A percentile compares a stretch with the other conserved stretches of the same genome.
Evolutionary conservation across 768 basidiomycete genomes (phyloP).

Genomic region (Hericium erinaceus): DNA sequence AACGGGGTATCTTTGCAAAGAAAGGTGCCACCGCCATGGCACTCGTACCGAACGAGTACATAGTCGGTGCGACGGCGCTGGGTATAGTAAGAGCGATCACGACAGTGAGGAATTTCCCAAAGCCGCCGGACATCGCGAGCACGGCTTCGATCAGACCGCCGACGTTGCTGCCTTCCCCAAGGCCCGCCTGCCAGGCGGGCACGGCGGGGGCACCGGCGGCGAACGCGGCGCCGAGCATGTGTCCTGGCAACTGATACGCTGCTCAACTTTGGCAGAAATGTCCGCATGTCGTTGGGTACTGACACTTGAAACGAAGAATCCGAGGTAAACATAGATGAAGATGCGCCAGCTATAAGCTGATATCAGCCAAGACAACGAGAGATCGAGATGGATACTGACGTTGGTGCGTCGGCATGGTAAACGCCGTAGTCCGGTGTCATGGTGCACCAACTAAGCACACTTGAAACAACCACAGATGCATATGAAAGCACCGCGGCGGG

Average conservation of each 20-base stretch:
- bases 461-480: conserved; percentile 34
- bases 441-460: conserved; percentile 33
- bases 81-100: conserved; percentile 45
- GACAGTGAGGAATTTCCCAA: conserved; percentile 39
- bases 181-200: conserved; percentile 31
- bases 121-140: conserved; percentile 30
- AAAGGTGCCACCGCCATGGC: conserved; percentile 29
- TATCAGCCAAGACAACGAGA: no score
- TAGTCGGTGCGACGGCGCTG: conserved; percentile 48
- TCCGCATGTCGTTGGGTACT: conserved; percentile 9
- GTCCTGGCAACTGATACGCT: conserved; percentile 26
- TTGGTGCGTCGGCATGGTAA: conserved; percentile 30
- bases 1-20: conserved; percentile 34
- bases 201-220: conserved; percentile 31
- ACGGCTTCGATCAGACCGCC: conserved; percentile 37
- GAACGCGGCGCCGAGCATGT: conserved; percentile 38
- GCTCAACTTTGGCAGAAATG: no score
- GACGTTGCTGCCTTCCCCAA: conserved; percentile 28
- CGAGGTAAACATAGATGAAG: conserved; percentile 37
- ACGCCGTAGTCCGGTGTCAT: conserved; percentile 41
- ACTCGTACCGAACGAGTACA: conserved; percentile 47
- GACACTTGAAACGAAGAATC: conserved; percentile 33
- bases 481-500: conserved; percentile 31
- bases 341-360: conserved; percentile 24
- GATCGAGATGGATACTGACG: conserved; percentile 10